These are phyloP conservation scores for Pseudogymnoascus sp. DNA, from an alignment of 2,329 filamentous ascomycete genomes.

Conservation along the genomic window DNA sequence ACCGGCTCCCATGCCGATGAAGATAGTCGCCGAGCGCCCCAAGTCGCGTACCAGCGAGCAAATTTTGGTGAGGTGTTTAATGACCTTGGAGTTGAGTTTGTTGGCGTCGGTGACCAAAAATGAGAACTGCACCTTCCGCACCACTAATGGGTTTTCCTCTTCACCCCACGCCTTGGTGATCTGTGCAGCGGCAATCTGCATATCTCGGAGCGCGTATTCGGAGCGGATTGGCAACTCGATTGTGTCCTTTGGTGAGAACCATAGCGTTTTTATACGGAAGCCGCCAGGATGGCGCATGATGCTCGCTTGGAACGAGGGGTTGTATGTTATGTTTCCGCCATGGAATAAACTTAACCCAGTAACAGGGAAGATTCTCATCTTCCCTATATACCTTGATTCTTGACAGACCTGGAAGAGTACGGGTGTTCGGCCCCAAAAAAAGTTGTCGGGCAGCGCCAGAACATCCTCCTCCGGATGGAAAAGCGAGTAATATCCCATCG, in stretches of 20 bases:
- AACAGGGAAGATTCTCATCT: neutral
- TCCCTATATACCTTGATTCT: constrained; percentile 4
- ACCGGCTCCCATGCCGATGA: neutral
- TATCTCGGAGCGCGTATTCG: neutral
- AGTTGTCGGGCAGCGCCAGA: neutral
- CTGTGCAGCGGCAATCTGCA: neutral
- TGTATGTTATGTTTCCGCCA: neutral
- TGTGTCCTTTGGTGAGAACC: constrained; percentile 4
- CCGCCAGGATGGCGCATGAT: neutral
- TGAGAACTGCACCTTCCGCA: neutral
- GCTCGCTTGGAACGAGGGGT: neutral
- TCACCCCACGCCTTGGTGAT: neutral
- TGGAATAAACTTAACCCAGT: neutral
- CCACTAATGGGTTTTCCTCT: neutral
- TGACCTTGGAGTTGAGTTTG: neutral
- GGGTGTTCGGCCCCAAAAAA: neutral
- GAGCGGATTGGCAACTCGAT: neutral
- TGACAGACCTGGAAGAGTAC: neutral
- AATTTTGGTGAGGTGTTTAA: neutral
- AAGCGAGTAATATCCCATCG: neutral
- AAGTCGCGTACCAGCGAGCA: neutral
- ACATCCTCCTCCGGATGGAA: neutral
- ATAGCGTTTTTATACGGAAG: neutral
- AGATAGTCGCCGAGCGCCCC: neutral
- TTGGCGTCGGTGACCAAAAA: neutral